A percentile compares a stretch with the other conserved stretches of the same genome.
phyloP scores from a whole-genome alignment of 108 stramenopile species.

The Aurantiochytrium sp. region DNA sequence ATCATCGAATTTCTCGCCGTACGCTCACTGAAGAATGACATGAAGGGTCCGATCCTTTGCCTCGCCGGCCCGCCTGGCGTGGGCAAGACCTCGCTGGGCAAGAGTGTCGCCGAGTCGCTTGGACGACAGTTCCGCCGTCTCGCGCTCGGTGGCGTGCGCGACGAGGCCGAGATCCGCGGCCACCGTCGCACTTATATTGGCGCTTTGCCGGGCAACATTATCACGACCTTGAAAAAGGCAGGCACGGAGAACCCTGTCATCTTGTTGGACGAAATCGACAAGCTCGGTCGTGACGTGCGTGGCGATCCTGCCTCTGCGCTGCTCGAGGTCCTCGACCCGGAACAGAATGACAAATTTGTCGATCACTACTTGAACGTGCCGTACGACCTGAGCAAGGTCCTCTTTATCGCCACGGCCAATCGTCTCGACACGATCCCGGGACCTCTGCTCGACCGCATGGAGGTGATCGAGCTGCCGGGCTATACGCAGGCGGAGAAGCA shows the following conservation, averaged over 20 bases:
- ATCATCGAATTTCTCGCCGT: constrained; percentile 94
- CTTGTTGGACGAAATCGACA: constrained; percentile 95
- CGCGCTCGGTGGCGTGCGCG: constrained; percentile 78
- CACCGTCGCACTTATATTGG: constrained; percentile 95
- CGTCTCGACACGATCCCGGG: constrained; percentile 80
- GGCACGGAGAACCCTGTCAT: constrained; percentile 76
- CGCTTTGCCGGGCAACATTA: constrained; percentile 89
- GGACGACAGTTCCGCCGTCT: constrained; percentile 89
- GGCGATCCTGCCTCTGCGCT: constrained; percentile 90
- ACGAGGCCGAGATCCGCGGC: constrained; percentile 89
- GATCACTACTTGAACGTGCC: constrained; percentile 93
- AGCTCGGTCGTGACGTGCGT: constrained; percentile 46
- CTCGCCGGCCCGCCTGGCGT: constrained; percentile 87
- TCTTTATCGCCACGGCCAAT: constrained; percentile 96
- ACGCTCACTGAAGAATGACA: constrained; percentile 71
- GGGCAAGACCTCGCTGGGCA: constrained; percentile 71
- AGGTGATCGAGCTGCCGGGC: constrained; percentile 85
- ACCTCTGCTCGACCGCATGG: constrained; percentile 90
- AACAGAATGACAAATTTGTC: constrained; percentile 74
- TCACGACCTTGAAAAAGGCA: constrained; percentile 78
- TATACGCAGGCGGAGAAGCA: constrained; percentile 92
- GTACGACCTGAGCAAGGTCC: constrained; percentile 83
- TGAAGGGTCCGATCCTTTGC: constrained; percentile 87
- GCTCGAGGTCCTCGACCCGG: constrained; percentile 78
- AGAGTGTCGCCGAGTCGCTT: constrained; percentile 75